phyloP scores from a whole-genome alignment of 108 stramenopile genomes.

The Aurantiochytrium sp. region DNA sequence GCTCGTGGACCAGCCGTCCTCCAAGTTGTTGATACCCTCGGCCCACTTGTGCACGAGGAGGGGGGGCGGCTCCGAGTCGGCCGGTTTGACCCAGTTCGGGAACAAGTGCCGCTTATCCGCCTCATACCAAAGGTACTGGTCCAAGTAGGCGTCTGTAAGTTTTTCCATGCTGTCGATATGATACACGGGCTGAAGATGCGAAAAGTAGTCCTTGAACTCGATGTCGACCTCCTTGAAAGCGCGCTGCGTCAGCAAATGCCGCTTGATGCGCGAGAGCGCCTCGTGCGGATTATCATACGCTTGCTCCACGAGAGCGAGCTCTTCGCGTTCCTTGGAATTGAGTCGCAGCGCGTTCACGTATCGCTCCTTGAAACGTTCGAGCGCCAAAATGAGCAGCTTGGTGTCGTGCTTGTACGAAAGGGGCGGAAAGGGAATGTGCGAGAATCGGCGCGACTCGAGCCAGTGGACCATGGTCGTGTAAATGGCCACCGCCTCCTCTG shows the following conservation, averaged over 20 bases:
- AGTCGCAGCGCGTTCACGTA: slow-evolving; percentile 82
- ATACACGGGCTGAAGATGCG: slow-evolving; percentile 91
- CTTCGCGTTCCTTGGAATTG: slow-evolving; percentile 90
- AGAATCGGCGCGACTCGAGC: slow-evolving; percentile 96
- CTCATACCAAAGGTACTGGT: slow-evolving; percentile 99
- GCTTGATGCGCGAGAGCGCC: slow-evolving; percentile 93
- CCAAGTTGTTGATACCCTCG: slow-evolving; percentile 94
- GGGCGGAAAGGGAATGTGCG: slow-evolving; percentile 97
- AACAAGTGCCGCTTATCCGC: slow-evolving; percentile 94
- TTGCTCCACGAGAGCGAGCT: slow-evolving; percentile 94
- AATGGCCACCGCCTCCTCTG: slow-evolving; percentile 99
- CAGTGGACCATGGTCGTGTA: slow-evolving; percentile 99
- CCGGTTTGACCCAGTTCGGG: slow-evolving; percentile 92
- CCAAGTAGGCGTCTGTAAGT: slow-evolving; percentile 98
- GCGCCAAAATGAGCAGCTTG: slow-evolving; percentile 94
- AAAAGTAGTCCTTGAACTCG: slow-evolving; percentile 98
- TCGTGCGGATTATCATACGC: slow-evolving; percentile 99
- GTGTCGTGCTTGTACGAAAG: slow-evolving; percentile 99
- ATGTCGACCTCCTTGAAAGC: slow-evolving; percentile 99
- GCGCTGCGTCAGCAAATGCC: slow-evolving; percentile 91
- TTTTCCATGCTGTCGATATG: slow-evolving; percentile 94
- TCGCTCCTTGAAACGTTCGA: slow-evolving; percentile 96
- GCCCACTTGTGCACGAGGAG: slow-evolving; percentile 99
- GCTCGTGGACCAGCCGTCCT: slow-evolving; percentile 88
- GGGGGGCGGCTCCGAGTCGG: slow-evolving; percentile 97